Percentiles rank a stretch among this genome's conserved stretches.
These are phyloP conservation scores for Stereocaulon alpinum DNA, from an alignment of 495 filamentous ascomycete species.

Conservation along the genomic window DNA sequence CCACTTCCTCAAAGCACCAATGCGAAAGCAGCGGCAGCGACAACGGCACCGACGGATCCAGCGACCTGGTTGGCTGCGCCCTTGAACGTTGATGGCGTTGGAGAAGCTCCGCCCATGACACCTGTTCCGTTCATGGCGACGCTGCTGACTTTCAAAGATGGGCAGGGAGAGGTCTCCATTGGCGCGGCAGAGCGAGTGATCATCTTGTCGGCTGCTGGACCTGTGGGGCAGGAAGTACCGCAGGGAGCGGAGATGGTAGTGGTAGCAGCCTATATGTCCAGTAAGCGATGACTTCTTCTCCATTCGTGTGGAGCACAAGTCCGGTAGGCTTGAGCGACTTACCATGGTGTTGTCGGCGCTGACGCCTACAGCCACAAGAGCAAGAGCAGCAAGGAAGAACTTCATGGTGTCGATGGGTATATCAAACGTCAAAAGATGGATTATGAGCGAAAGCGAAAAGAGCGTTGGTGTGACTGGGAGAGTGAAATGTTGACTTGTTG, in stretches of 20 bases:
- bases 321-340: not conserved
- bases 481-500: slow-evolving; percentile 5
- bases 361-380: slow-evolving; percentile 14
- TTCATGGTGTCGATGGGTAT: slow-evolving; percentile 12
- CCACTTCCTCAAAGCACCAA: not conserved
- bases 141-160: slow-evolving; percentile 22
- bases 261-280: not conserved
- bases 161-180: slow-evolving; percentile 20
- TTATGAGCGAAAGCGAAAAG: slow-evolving; percentile 3
- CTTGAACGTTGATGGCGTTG: slow-evolving; percentile 19
- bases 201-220: slow-evolving; percentile 15
- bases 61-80: slow-evolving; percentile 19
- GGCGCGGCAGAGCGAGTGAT: slow-evolving; percentile 18
- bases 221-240: slow-evolving; percentile 21
- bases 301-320: not conserved
- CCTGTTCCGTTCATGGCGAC: slow-evolving; percentile 11
- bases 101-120: slow-evolving; percentile 3
- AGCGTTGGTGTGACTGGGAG: not conserved
- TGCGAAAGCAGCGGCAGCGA: slow-evolving; percentile 4
- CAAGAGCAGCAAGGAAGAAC: slow-evolving; percentile 16
- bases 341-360: slow-evolving; percentile 17
- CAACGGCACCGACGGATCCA: slow-evolving; percentile 15
- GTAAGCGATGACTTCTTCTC: not conserved
- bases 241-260: slow-evolving; percentile 21
- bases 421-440: not conserved